Percentiles rank a stretch among this genome's conserved stretches.
Conservation (phyloP, 2,329 filamentous ascomycete genomes). For the Fusarium sp. region DNA sequence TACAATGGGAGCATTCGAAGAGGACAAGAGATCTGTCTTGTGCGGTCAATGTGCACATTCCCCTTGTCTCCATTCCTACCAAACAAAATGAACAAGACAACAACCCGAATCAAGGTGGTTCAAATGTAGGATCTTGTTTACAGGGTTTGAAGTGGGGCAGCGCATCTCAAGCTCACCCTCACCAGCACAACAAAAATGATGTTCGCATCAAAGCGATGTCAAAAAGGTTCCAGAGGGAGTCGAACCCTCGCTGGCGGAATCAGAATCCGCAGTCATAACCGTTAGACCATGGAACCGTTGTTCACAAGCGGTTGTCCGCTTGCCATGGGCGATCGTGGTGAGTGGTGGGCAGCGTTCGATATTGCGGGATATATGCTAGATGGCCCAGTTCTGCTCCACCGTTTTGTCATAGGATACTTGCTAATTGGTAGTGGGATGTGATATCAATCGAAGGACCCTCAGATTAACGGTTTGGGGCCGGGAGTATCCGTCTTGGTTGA, state of each 20-base stretch:
- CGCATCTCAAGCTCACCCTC: not conserved
- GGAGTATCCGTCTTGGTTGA: not conserved
- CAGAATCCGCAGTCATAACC: constrained; percentile 39
- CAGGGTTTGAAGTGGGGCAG: not conserved
- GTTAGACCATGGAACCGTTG: constrained; percentile 35
- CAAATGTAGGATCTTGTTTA: not conserved
- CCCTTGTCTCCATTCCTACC: not conserved
- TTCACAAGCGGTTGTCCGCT: not conserved
- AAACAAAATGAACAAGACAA: not conserved
- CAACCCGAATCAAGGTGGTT: not conserved
- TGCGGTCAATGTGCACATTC: not conserved
- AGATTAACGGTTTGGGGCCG: not conserved
- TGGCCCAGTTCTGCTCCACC: not conserved
- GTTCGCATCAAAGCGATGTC: not conserved
- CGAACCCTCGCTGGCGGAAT: constrained; percentile 40
- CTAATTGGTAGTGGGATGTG: not conserved
- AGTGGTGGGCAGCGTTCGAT: not conserved
- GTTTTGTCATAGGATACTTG: not conserved
- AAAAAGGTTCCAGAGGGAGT: constrained; percentile 34
- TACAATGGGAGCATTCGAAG: not conserved
- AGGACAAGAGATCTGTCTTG: not conserved
- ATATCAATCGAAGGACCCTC: not conserved
- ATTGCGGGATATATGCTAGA: not conserved
- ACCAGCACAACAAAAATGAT: not conserved
- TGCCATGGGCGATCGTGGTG: not conserved